Base-by-base conservation (phyloP, 192 early-diverging fungal genomes). In the Jimgerdemannia flammicorona region DNA sequence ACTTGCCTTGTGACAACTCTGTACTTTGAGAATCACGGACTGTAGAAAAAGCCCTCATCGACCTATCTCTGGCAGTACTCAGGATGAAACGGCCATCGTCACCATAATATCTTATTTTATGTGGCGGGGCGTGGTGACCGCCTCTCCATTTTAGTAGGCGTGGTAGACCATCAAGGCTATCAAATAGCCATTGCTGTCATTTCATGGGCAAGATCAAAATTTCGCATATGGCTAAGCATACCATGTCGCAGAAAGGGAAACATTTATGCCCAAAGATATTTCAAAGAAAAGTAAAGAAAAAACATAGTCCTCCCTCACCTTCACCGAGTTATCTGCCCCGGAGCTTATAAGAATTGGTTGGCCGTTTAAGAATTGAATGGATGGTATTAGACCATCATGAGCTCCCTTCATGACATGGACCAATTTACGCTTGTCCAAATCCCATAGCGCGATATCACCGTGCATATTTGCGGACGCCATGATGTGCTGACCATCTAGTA, bases 371-470 rank as follows among this genome's bases (percentile, higher is more conserved):
- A 96, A 99, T 63, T 95, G 85, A 14, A 92, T 73, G 0, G 93
- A 90, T 40, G 93, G 86, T 18, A 99, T 88, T 0, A 83, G 75
- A 10, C 90, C 93, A 74, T 92, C 87, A 81, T 99, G 98, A 1
- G 95, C 96, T 44, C 92, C 92, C 75, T 93, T 92, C 86, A 96
- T 84, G 43, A 96, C 84, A 76, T 95, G 91, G 64, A 90, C 64
- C 49, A 97, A 80, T 39, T 89, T 87, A 72, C 88, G 86, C 66
- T 90, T 88, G 65, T 92, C 86, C 69, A 99, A 83, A 80, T 99
- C 95, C 98, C 98, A 99, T 4, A 99, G 75, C 20, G 92, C 89
- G 43, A 99, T 86, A 81, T 97, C 93, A 44, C 98, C 98, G 59
- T 90, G 84, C 75, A 92, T 90, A 80, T 89, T 96, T 29, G 91